phyloP scores from a whole-genome alignment of 164 flowering plant genomes.

The Aristolochia californica region DNA sequence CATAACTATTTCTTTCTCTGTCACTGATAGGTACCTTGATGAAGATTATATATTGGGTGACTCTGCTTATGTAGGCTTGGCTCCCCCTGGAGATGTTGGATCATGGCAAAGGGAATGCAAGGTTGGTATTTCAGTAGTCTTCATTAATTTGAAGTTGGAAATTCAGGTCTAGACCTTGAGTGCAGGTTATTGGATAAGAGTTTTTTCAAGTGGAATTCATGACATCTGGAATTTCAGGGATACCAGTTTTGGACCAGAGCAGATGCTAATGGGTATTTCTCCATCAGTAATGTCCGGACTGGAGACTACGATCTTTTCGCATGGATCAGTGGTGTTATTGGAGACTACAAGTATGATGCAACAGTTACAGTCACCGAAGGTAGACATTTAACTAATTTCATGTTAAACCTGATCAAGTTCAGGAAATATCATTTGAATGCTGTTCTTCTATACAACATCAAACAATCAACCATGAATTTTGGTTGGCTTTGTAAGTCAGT shows the following conservation, averaged over 20 bases:
- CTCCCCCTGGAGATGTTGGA: conserved; percentile 66
- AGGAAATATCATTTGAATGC: too few relatives aligned
- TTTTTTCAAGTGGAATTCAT: neutral
- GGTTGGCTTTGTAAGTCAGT: too few relatives aligned
- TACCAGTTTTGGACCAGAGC: conserved; percentile 82
- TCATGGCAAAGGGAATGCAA: conserved; percentile 92
- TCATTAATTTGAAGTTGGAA: neutral
- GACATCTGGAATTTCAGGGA: conserved; percentile 25
- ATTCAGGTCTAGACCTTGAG: neutral
- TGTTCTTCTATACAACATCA: too few relatives aligned
- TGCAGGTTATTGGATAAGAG: neutral
- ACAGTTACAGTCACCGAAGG: conserved; percentile 49
- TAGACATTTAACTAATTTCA: conserved; percentile 6
- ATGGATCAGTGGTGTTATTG: conserved; percentile 66
- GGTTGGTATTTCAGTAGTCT: conserved; percentile 21
- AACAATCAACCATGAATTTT: too few relatives aligned
- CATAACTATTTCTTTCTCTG: neutral
- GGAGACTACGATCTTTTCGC: conserved; percentile 74
- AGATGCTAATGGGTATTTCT: conserved; percentile 47
- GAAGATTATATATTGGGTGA: conserved; percentile 31
- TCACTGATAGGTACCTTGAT: conserved; percentile 24
- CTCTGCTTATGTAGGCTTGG: conserved; percentile 72
- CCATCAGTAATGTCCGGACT: conserved; percentile 30
- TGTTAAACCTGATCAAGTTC: neutral
- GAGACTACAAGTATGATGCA: conserved; percentile 49